Base-by-base conservation (phyloP, 371 early-diverging fungal genomes). In the Pancytospora epiphaga region DNA sequence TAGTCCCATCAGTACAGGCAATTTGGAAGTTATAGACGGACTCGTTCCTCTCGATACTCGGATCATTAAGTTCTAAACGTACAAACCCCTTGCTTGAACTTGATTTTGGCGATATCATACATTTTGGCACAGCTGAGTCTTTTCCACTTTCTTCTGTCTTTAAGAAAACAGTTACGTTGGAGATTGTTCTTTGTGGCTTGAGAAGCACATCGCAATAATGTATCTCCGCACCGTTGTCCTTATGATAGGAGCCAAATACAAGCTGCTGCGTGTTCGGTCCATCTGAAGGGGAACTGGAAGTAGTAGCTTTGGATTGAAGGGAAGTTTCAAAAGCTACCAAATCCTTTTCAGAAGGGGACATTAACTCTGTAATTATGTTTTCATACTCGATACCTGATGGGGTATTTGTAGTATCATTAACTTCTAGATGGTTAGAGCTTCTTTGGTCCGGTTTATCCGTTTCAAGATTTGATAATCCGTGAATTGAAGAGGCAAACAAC, bases 181-280 rank as follows among this genome's bases (percentile, higher is more conserved):
- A 4, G 47, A 50, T 27, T 22, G 63, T 3, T 22, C 4, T 27
- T 3, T 3, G 40, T 6, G 63, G 63, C 6, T 51, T n/a, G 19
- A 43, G 52, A 9, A 39, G 9, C 3, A 62, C 3, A 12, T 51
- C 52, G 27, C 63, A 62, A 34, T 12, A 62, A 39, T 62, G 37
- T 22, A 12, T 27, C 18, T 4, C 29, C 4, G 3, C 52, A 3
- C 38, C 50, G 47, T 15, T 43, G 47, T 22, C 47, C 47, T 43
- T 43, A 15, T 15, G 47, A 22, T 15, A 15, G 6, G 30, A 38
- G 9, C 37, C 63, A 27, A 62, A 62, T 3, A 62, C 63, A 9
- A 62, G 3, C 18, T 9, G n/a, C 27, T 62, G 63, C 19, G 9
- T 50, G 6, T 38, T 6, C 34, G n/a, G n/a, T n/a, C n/a, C n/a